Evolutionary conservation across 768 basidiomycete genomes (phyloP).

Genomic region (Serpula lacrymans): DNA sequence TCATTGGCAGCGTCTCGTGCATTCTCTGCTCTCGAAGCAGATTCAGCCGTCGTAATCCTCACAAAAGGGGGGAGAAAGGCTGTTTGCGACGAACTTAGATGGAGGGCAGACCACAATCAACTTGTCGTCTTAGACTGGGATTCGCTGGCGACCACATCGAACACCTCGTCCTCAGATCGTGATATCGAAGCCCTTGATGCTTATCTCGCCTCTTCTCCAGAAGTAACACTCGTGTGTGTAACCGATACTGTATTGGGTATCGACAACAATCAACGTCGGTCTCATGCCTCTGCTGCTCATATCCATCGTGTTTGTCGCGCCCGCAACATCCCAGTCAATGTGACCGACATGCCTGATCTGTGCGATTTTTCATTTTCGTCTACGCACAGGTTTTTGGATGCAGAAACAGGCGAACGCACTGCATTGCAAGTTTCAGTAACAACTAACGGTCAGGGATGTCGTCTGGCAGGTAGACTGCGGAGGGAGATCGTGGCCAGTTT

Average conservation of each 20-base stretch:
- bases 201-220: conserved; percentile 35
- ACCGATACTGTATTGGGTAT: conserved; percentile 84
- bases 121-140: conserved; percentile 58
- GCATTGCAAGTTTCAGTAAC: conserved; percentile 78
- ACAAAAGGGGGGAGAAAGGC: conserved; percentile 42
- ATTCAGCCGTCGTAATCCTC: conserved; percentile 66
- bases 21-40: conserved; percentile 78
- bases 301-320: conserved; percentile 54
- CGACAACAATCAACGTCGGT: conserved; percentile 29
- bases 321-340: conserved; percentile 72
- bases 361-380: conserved; percentile 91
- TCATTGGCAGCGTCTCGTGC: conserved; percentile 81
- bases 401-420: conserved; percentile 40
- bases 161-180: conserved; percentile 3
- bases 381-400: conserved; percentile 73
- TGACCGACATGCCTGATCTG: conserved; percentile 81
- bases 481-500: conserved; percentile 79
- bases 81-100: conserved; percentile 71
- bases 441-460: conserved; percentile 89
- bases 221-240: conserved; percentile 63
- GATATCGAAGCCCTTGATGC: conserved; percentile 46
- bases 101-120: conserved; percentile 55
- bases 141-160: conserved; percentile 35
- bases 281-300: conserved; percentile 47
- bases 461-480: conserved; percentile 74